Conservation (phyloP, 108 stramenopile species). For the Cyclotella distinguenda region DNA sequence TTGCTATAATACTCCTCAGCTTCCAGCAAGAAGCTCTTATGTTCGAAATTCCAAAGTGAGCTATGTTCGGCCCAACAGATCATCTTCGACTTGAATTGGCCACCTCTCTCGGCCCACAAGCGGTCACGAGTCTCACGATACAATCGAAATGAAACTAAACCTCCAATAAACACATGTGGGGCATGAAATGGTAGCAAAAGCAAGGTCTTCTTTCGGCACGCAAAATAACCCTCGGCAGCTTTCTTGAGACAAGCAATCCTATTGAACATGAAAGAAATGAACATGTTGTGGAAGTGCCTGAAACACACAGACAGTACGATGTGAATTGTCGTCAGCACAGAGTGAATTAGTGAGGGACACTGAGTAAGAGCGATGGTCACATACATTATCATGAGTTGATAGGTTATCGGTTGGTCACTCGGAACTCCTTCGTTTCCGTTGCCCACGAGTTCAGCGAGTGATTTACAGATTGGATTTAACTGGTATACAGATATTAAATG, state of each 20-base stretch:
- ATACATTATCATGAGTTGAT: too few species aligned
- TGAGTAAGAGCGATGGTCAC: too few species aligned
- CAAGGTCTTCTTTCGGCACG: background rate
- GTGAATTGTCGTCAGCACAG: too few species aligned
- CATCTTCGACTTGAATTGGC: slow-evolving; percentile 1
- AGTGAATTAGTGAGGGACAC: too few species aligned
- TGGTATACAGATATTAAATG: too few species aligned
- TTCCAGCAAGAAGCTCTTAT: slow-evolving; percentile 19
- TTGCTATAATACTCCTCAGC: slow-evolving; percentile 29
- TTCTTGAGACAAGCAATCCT: background rate
- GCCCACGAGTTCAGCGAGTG: too few species aligned
- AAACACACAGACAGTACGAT: background rate
- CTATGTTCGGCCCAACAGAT: slow-evolving; percentile 2
- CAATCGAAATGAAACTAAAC: slow-evolving; percentile 20
- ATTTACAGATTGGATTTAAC: too few species aligned
- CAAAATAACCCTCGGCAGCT: background rate
- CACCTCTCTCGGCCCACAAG: slow-evolving; percentile 6
- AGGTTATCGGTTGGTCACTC: too few species aligned
- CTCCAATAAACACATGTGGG: background rate
- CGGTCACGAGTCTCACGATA: slow-evolving; percentile 10
- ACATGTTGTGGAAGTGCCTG: background rate
- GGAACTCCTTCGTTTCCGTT: too few species aligned
- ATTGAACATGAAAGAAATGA: background rate
- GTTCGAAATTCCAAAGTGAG: slow-evolving; percentile 25
- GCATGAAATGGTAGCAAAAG: background rate